Conservation (phyloP, 75 land plant genomes). For the Pinus albicaulis region DNA sequence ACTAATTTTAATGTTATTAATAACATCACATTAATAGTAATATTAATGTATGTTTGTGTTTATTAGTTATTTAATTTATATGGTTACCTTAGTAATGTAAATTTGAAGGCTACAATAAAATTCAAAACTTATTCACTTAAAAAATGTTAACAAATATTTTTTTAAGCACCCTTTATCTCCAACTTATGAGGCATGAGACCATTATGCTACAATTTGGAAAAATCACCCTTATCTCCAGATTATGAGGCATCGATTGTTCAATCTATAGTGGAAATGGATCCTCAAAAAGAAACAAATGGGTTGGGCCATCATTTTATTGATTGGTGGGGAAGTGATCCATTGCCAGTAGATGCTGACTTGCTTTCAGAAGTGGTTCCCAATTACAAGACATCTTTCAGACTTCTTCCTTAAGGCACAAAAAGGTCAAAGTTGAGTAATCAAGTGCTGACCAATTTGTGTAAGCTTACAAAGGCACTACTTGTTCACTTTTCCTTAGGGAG, state of each 20-base stretch:
- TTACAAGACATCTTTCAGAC: slow-evolving; percentile 80
- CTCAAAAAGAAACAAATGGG: slow-evolving; percentile 50
- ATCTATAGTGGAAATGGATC: neutral
- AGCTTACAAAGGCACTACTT: slow-evolving; percentile 69
- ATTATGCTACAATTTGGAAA: no score
- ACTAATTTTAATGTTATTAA: no score
- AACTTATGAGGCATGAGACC: no score
- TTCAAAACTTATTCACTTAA: no score
- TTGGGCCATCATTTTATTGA: slow-evolving; percentile 93
- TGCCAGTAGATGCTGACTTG: slow-evolving; percentile 95
- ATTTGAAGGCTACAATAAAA: no score
- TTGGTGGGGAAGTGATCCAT: slow-evolving; percentile 83
- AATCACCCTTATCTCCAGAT: no score
- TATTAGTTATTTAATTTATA: no score
- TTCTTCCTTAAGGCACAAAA: slow-evolving; percentile 83
- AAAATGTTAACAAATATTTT: no score
- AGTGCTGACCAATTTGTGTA: slow-evolving; percentile 82
- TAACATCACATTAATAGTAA: no score
- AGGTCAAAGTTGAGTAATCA: slow-evolving; percentile 59
- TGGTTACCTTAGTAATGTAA: no score
- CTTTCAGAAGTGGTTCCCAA: slow-evolving; percentile 60
- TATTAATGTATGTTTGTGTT: no score
- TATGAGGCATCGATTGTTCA: neutral
- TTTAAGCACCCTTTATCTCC: no score
- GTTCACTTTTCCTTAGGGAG: slow-evolving; percentile 97